Percentiles rank a stretch among this genome's conserved stretches.
Evolutionary conservation across 1,284 basidiomycete genomes (phyloP).

Genomic region (Entoloma clypeatum): DNA sequence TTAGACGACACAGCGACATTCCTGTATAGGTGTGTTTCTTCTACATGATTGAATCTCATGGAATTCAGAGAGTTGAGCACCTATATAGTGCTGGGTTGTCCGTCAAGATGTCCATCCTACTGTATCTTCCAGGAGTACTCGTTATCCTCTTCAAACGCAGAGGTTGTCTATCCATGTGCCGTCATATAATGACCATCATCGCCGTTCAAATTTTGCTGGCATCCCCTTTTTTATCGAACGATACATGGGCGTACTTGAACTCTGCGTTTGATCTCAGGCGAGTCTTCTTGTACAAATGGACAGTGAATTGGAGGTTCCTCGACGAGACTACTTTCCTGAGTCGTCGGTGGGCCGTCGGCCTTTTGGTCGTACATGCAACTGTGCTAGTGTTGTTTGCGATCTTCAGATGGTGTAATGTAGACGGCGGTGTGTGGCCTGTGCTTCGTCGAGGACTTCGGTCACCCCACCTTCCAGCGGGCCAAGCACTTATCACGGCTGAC

Average conservation of each 20-base stretch:
- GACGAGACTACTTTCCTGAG: slow-evolving; percentile 74
- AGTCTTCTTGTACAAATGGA: slow-evolving; percentile 94
- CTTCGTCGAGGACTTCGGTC: slow-evolving; percentile 52
- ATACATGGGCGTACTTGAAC: slow-evolving; percentile 64
- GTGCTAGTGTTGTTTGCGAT: slow-evolving; percentile 67
- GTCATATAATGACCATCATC: slow-evolving; percentile 51
- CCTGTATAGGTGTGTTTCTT: slow-evolving; percentile 60
- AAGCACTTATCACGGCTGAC: slow-evolving; percentile 49
- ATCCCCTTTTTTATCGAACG: slow-evolving; percentile 64
- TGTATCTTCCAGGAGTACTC: slow-evolving; percentile 89
- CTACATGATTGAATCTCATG: no score
- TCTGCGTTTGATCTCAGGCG: slow-evolving; percentile 88
- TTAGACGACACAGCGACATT: slow-evolving; percentile 61
- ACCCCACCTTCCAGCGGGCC: slow-evolving; percentile 47
- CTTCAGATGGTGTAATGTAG: slow-evolving; percentile 65
- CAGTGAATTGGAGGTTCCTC: slow-evolving; percentile 95
- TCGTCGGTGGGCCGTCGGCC: slow-evolving; percentile 51
- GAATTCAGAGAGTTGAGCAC: not conserved
- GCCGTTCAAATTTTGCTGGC: slow-evolving; percentile 65
- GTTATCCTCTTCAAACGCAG: slow-evolving; percentile 74
- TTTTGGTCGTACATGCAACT: slow-evolving; percentile 67
- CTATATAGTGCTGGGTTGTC: slow-evolving; percentile 73
- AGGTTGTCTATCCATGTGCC: slow-evolving; percentile 58
- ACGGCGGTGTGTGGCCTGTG: slow-evolving; percentile 60
- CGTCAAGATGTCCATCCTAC: slow-evolving; percentile 93